Conservation (phyloP, 75 land plant species). For the Isoetes taiwanensis region DNA sequence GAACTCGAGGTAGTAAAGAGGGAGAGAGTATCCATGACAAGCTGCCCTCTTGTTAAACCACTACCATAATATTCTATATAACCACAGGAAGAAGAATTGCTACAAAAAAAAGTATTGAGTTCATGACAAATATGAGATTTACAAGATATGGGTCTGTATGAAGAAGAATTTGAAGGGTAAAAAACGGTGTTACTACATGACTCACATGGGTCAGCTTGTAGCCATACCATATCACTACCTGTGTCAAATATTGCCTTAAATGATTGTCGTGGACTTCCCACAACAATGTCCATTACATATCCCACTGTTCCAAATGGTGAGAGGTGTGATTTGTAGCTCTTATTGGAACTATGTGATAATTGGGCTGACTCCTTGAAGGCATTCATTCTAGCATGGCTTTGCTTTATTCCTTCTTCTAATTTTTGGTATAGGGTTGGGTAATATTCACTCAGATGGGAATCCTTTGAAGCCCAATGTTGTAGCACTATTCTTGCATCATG, state of each 20-base stretch:
- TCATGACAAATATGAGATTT: neutral
- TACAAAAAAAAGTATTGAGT: neutral
- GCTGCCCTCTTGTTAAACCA: neutral
- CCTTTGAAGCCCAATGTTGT: too few species aligned
- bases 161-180: neutral
- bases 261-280: neutral
- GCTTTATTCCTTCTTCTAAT: too few species aligned
- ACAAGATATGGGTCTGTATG: neutral
- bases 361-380: too few species aligned
- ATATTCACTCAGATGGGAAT: too few species aligned
- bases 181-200: neutral
- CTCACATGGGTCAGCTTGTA: constrained; percentile 2
- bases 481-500: too few species aligned
- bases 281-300: neutral
- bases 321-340: neutral
- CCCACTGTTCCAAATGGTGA: neutral
- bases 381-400: too few species aligned
- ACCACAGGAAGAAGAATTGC: neutral
- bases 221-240: neutral
- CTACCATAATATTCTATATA: neutral
- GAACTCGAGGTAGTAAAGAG: neutral
- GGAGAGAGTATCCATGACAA: neutral
- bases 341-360: too few species aligned
- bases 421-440: too few species aligned
- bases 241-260: neutral